Evolutionary conservation across 495 filamentous ascomycete genomes (phyloP), one percentile per base, ranked within the genome.

Genomic region (Cenococcum geophilum): DNA sequence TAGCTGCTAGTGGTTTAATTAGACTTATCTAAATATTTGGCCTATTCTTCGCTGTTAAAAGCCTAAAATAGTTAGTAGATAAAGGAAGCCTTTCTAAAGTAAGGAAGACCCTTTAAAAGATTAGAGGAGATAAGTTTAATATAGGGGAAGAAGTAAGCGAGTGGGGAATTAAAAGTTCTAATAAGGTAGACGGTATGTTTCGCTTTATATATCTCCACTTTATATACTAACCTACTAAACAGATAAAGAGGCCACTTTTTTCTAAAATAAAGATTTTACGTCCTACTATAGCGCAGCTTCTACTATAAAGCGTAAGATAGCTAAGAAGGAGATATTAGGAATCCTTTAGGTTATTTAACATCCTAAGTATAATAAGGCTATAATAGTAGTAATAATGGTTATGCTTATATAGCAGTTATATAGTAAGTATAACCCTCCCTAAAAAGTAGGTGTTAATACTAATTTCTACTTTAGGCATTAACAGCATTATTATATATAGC

Each of bases 401-500:
- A 97, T 97, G 95, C 76, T 92, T 37, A 85, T 88, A 9, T 95
- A 98, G 68, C 93, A 98, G 70, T 78, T 98, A 23, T 71, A 68
- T 61, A 75, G 74, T 73, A 66, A 20, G 36, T 27, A 32, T 42
- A 21, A 5, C 18, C 5, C 4, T 34, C 5, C 36, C n/a, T 49
- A 9, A 51, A 20, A 37, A 8, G 0, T 14, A 21, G 6, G 11
- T 6, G 25, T 1, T 14, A 10, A 43, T 25, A 58, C 59, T 58
- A 40, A 55, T 21, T 22, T 11, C 2, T 37, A 12, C 36, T n/a
- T 87, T 84, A 34, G 92, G 92, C 27, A 91, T 98, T 75, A 98
- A 98, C 78, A 91, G 88, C 58, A 91, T 97, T 66, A 86, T 98
- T 72, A 96, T 98, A 90, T 97, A 98, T 74, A 93, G 90, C 8